phyloP scores from a whole-genome alignment of 148 eudicot genomes.

The Fallopia convolvulus region DNA sequence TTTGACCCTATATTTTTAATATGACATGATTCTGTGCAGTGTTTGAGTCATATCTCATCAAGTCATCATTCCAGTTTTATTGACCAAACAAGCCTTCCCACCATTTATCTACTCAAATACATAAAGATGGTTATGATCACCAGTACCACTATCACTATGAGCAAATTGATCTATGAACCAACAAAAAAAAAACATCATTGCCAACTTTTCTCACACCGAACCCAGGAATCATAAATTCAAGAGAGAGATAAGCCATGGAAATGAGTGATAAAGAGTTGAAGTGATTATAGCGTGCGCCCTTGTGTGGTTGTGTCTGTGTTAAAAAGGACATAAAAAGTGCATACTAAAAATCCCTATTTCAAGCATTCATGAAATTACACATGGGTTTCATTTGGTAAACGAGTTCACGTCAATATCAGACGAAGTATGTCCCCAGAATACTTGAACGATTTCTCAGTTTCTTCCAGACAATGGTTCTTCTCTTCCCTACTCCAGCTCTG shows the following conservation, averaged over 20 bases:
- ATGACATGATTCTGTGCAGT: too few relatives aligned
- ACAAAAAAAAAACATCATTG: background rate
- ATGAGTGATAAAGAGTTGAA: background rate
- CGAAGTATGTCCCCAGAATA: constrained; percentile 71
- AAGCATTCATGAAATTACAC: background rate
- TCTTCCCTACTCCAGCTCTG: constrained; percentile 94
- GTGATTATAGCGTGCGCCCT: background rate
- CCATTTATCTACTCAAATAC: background rate
- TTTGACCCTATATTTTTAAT: too few relatives aligned
- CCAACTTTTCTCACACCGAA: background rate
- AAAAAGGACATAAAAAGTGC: background rate
- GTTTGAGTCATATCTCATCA: background rate
- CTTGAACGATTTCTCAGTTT: constrained; percentile 90
- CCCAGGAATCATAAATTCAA: background rate
- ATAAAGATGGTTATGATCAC: background rate
- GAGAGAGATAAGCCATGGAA: background rate
- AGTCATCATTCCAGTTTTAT: background rate
- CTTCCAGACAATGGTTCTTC: constrained; percentile 91
- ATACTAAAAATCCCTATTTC: background rate
- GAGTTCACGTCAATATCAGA: constrained; percentile 36
- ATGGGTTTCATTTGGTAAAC: background rate
- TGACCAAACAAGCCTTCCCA: background rate
- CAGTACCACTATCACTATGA: background rate
- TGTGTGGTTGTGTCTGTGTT: background rate
- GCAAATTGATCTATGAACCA: background rate